Percentiles rank a stretch among this genome's conserved stretches.
These are phyloP conservation scores for Clavispora vitiphila DNA, from an alignment of 805 yeast genomes.

Conservation along the genomic window DNA sequence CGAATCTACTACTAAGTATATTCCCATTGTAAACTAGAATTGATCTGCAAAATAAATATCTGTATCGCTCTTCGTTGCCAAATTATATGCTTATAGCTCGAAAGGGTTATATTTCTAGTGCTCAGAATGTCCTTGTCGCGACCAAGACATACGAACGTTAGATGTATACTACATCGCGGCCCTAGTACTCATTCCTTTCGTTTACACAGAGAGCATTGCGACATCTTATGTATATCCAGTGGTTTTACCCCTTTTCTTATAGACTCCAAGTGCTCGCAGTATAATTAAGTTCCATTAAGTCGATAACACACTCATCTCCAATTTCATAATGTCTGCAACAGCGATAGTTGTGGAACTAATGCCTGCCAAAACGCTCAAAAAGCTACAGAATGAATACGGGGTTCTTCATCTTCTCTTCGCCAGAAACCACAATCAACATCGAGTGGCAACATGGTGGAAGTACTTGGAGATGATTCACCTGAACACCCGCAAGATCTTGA, in stretches of 20 bases:
- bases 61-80: too few species aligned
- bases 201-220: too few species aligned
- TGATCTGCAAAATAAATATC: too few species aligned
- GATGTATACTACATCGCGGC: background rate
- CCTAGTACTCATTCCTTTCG: background rate
- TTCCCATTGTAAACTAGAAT: too few species aligned
- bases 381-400: constrained; percentile 44
- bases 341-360: background rate
- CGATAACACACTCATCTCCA: too few species aligned
- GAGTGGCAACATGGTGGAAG: constrained; percentile 72
- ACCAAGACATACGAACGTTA: background rate
- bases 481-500: constrained; percentile 38
- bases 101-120: background rate
- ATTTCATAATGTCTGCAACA: background rate
- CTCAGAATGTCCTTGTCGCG: background rate
- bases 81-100: too few species aligned
- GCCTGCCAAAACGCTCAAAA: background rate
- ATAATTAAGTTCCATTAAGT: too few species aligned
- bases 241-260: too few species aligned
- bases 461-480: constrained; percentile 61
- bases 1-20: too few species aligned
- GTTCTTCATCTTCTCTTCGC: constrained; percentile 62
- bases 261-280: too few species aligned
- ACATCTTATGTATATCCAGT: too few species aligned
- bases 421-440: constrained; percentile 73